Percentiles rank a stretch among this genome's conserved stretches.
phyloP scores from a whole-genome alignment of 805 yeast genomes.

The Middelhovenomyces tepae region DNA sequence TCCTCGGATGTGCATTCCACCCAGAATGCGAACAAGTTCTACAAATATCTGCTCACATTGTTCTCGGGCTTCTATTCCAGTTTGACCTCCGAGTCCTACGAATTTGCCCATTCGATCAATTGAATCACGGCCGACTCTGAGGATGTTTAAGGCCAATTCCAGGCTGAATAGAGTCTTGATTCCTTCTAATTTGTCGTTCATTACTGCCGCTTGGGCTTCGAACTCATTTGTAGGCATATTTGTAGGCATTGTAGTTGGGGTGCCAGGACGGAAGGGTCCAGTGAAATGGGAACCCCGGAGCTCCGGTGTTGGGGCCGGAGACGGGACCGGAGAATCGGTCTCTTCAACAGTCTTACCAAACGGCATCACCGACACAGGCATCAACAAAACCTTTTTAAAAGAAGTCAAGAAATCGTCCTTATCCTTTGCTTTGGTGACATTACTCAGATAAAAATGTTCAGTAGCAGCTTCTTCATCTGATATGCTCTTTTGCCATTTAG shows the following conservation, averaged over 20 bases:
- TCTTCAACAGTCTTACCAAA: constrained; percentile 5
- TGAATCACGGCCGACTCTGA: constrained; percentile 59
- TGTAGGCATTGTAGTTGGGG: constrained; percentile 9
- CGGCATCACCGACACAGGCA: constrained; percentile 25
- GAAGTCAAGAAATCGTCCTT: constrained; percentile 44
- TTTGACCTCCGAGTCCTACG: constrained; percentile 25
- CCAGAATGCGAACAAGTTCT: constrained; percentile 51
- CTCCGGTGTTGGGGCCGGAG: constrained; percentile 4
- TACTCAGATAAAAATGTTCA: constrained; percentile 39
- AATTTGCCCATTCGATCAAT: constrained; percentile 51
- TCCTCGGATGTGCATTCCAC: constrained; percentile 64
- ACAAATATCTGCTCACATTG: constrained; percentile 61
- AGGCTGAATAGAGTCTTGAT: constrained; percentile 71
- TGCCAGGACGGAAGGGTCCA: constrained; percentile 12
- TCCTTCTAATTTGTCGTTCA: constrained; percentile 65
- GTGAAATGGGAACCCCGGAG: constrained; percentile 7
- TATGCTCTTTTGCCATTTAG: constrained; percentile 26
- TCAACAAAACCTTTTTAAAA: constrained; percentile 39
- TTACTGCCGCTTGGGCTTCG: constrained; percentile 71
- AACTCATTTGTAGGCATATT: constrained; percentile 46
- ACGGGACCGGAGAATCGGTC: constrained; percentile 8
- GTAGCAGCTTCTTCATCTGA: constrained; percentile 41
- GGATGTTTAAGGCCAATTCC: constrained; percentile 63
- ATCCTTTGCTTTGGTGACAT: constrained; percentile 36
- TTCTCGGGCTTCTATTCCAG: constrained; percentile 30